phyloP scores from a whole-genome alignment of 108 stramenopile species.

The Cylindrotheca fusiformis region DNA sequence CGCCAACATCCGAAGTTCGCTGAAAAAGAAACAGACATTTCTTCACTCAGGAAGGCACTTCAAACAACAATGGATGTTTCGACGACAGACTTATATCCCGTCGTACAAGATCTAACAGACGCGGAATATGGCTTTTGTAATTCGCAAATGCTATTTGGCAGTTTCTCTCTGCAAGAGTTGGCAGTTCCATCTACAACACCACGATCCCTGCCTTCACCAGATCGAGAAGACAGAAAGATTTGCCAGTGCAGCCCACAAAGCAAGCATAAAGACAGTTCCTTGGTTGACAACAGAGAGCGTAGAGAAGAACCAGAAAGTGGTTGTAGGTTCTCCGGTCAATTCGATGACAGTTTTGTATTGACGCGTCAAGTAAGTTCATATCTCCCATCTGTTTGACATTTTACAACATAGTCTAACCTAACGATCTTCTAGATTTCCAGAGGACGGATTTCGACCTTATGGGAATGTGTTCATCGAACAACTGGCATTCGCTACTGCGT shows the following conservation, averaged over 20 bases:
- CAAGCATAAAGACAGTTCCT: no score
- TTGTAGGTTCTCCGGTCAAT: not conserved
- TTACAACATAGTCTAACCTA: not conserved
- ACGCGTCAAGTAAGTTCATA: conserved; percentile 23
- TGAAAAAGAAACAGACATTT: not conserved
- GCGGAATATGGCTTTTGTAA: conserved; percentile 8
- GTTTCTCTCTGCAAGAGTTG: conserved; percentile 18
- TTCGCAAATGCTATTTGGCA: conserved; percentile 3
- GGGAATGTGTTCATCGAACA: conserved; percentile 30
- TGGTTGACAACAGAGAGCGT: not conserved
- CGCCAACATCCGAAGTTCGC: no score
- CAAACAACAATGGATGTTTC: not conserved
- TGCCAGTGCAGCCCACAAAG: no score
- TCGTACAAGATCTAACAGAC: conserved; percentile 19
- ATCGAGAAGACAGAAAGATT: no score
- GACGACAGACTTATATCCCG: conserved; percentile 10
- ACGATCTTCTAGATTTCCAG: conserved; percentile 5
- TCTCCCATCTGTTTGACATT: not conserved
- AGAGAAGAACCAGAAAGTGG: not conserved
- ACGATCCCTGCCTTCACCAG: not conserved
- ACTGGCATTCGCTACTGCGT: conserved; percentile 20
- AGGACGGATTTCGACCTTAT: conserved; percentile 17
- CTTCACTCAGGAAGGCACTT: not conserved
- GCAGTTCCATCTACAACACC: conserved; percentile 6
- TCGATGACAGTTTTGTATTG: conserved; percentile 21